A percentile compares a stretch with the other conserved stretches of the same genome.
These are phyloP conservation scores for Fusarium sarcochroum DNA, from an alignment of 2,329 filamentous ascomycete genomes.

Conservation along the genomic window DNA sequence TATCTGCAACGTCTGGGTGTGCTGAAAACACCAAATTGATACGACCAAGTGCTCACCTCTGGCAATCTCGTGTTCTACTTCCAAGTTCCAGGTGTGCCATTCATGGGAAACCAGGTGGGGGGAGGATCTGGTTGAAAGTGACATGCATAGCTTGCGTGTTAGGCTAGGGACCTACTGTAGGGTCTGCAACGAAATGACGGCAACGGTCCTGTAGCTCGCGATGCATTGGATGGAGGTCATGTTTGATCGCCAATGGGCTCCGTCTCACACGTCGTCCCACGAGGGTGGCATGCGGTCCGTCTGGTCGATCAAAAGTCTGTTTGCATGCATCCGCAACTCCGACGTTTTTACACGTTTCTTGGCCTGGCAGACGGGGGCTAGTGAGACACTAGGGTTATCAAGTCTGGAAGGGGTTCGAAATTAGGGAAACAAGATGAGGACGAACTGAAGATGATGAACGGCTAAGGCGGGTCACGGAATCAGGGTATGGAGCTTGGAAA, in stretches of 20 bases:
- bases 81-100: background rate
- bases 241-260: conserved; percentile 16
- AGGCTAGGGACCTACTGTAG: conserved; percentile 1
- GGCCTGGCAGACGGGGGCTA: conserved; percentile 11
- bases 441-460: conserved; percentile 2
- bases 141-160: conserved; percentile 35
- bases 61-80: background rate
- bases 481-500: conserved; percentile 9
- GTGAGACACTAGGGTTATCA: conserved; percentile 7
- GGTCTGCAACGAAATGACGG: conserved; percentile 25
- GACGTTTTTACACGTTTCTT: conserved; percentile 19
- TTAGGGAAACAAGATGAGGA: conserved; percentile 9
- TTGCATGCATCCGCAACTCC: conserved; percentile 32
- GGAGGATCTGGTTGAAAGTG: conserved; percentile 22
- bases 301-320: conserved; percentile 30
- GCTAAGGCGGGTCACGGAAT: conserved; percentile 13
- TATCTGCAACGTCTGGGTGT: background rate
- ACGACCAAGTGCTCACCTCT: conserved; percentile 1
- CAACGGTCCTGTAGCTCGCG: conserved; percentile 16
- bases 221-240: conserved; percentile 3
- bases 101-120: conserved; percentile 10
- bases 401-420: conserved; percentile 8
- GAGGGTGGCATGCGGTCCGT: conserved; percentile 20
- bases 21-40: background rate
- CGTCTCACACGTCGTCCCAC: conserved; percentile 8